Evolutionary conservation across 768 basidiomycete genomes (phyloP).

Genomic region (Mycena kentingensis): DNA sequence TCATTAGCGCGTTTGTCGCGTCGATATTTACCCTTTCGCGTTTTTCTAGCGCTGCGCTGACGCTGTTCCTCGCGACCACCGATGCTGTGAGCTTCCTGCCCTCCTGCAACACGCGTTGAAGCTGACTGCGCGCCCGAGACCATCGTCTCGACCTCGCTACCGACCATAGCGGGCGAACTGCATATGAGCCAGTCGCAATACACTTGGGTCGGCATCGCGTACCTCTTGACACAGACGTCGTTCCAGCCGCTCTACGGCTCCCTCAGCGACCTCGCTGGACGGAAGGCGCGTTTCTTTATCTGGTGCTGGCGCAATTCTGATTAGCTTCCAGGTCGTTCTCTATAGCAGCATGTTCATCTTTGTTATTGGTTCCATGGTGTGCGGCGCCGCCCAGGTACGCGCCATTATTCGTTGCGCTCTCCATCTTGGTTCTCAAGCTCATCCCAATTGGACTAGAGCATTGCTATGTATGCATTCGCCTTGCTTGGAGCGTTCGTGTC

Average conservation of each 20-base stretch:
- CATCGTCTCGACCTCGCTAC: slow-evolving; percentile 82
- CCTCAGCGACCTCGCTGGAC: slow-evolving; percentile 76
- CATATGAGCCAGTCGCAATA: slow-evolving; percentile 70
- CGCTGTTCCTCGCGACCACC: slow-evolving; percentile 84
- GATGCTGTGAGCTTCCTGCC: slow-evolving; percentile 61
- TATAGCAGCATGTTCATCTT: slow-evolving; percentile 77
- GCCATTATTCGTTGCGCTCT: slow-evolving; percentile 18
- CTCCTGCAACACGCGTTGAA: background rate
- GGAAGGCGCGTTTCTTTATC: slow-evolving; percentile 55
- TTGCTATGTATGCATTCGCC: slow-evolving; percentile 28
- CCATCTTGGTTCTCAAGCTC: slow-evolving; percentile 23
- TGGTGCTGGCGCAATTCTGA: background rate
- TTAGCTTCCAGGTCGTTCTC: slow-evolving; percentile 56
- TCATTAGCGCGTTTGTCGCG: slow-evolving; percentile 8
- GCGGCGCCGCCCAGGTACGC: slow-evolving; percentile 70
- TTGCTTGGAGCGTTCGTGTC: background rate
- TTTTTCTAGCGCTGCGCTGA: slow-evolving; percentile 64
- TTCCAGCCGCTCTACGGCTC: slow-evolving; percentile 83
- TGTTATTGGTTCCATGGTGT: slow-evolving; percentile 75
- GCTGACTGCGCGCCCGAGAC: slow-evolving; percentile 35
- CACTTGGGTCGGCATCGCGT: slow-evolving; percentile 84
- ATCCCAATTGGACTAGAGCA: slow-evolving; percentile 39
- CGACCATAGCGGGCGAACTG: slow-evolving; percentile 75
- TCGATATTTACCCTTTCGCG: slow-evolving; percentile 5
- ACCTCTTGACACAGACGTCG: slow-evolving; percentile 85